Evolutionary conservation across 805 yeast genomes (phyloP), one percentile per base, ranked within the genome.

Genomic region (Candida stauntonica): DNA sequence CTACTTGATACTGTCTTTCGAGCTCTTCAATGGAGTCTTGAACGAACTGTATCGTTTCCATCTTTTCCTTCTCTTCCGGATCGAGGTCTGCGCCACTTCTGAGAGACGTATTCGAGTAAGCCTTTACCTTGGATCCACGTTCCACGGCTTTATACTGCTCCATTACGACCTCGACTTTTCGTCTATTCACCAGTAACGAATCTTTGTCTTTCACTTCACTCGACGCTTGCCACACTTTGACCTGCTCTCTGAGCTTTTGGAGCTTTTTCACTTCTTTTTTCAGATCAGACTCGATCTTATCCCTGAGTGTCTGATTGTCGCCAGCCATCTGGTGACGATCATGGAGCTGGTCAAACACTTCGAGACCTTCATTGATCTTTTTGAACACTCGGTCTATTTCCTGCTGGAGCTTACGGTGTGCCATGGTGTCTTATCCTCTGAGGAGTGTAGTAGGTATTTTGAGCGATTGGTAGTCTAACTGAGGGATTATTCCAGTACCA

Each of bases 71-170:
- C 57, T 86, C 93, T 46, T 79, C 82, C 2, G 95, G 93, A 56
- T 85, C 91, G 42, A 77, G 27, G 17, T 54, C 69, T 35, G 66
- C 72, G 39, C 77, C 77, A 47, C 77, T 76, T 15, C 44, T 38
- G 46, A 91, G 69, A 2, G 96, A 96, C 60, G 88, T 96, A 55
- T 86, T 87, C 26, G 91, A 80, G 59, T 86, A 91, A 37, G 95
- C 96, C 61, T 91, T 91, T 34, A 93, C 85, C 62, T 91, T 91
- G 70, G 87, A 81, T 40, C 83, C 79, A 61, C 89, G 86, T 60
- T 91, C 99, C 50, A 91, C 86, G 40, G 86, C 89, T 61, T 93
- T 93, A 64, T 91, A 93, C 56, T 87, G 77, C 62, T 91, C 99
- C 99, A 91, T 91, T 47, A 93, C 93, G 38, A 66, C 67, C 54